These are phyloP conservation scores for Komagataella ulmi DNA, from an alignment of 805 yeast genomes.

Conservation along the genomic window DNA sequence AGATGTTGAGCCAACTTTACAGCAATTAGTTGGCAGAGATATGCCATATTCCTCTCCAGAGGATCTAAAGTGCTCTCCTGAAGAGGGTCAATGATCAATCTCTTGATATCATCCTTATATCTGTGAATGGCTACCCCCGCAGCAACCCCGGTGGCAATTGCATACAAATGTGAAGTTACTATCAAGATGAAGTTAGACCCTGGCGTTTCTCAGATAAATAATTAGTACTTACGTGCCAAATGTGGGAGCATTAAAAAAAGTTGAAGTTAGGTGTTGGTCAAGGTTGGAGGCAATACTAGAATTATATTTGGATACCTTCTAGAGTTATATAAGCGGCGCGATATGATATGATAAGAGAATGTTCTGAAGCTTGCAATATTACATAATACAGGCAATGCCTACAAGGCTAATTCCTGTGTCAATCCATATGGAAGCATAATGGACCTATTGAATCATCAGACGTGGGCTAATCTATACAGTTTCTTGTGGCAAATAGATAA, in stretches of 20 bases:
- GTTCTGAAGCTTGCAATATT: not conserved
- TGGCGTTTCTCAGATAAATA: not conserved
- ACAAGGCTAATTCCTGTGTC: not conserved
- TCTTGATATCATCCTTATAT: constrained; percentile 10
- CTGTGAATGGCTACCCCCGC: constrained; percentile 10
- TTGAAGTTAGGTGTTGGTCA: not conserved
- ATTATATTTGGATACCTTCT: not conserved
- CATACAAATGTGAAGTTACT: constrained; percentile 11
- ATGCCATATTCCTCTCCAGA: constrained; percentile 3
- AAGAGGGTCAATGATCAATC: constrained; percentile 10
- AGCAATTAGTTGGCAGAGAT: not conserved
- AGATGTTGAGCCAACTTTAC: not conserved
- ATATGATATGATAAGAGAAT: not conserved
- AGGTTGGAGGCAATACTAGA: not conserved
- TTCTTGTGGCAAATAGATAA: too few species aligned
- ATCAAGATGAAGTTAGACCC: not conserved
- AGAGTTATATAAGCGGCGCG: not conserved
- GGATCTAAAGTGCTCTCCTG: constrained; percentile 10
- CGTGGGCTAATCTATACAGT: not conserved
- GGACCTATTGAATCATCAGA: not conserved
- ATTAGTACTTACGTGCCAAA: not conserved
- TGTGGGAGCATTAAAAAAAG: not conserved
- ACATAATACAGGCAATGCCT: not conserved
- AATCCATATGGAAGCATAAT: not conserved
- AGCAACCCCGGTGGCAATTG: constrained; percentile 13